Percentiles rank a stretch among this genome's conserved stretches.
Evolutionary conservation across 1,139 yeast species (phyloP).

Genomic region (Protomyces arabidopsidicola): DNA sequence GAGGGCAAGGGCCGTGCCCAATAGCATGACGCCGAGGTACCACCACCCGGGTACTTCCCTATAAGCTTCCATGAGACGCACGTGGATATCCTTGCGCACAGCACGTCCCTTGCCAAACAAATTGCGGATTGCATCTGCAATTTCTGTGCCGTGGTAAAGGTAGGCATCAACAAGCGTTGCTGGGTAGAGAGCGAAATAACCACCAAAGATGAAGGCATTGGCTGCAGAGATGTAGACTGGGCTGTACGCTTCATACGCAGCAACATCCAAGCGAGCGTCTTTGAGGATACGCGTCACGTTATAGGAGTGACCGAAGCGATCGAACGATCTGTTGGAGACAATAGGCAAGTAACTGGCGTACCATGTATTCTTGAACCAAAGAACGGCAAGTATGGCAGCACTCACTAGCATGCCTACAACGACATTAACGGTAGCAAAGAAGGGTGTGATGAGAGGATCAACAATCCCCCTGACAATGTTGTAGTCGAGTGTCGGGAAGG

Average conservation of each 20-base stretch:
- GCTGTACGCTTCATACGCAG: slow-evolving; percentile 53
- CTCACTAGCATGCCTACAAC: slow-evolving; percentile 8
- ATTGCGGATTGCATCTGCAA: slow-evolving; percentile 42
- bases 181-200: slow-evolving; percentile 57
- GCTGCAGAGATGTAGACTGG: slow-evolving; percentile 61
- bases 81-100: slow-evolving; percentile 10
- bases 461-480: slow-evolving; percentile 36
- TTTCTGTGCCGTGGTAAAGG: slow-evolving; percentile 55
- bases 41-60: slow-evolving; percentile 59
- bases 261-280: slow-evolving; percentile 48
- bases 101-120: not conserved
- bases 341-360: slow-evolving; percentile 40
- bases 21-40: slow-evolving; percentile 49
- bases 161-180: slow-evolving; percentile 53
- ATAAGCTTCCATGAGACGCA: slow-evolving; percentile 13
- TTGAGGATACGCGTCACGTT: slow-evolving; percentile 47
- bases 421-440: slow-evolving; percentile 11
- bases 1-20: slow-evolving; percentile 51
- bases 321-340: slow-evolving; percentile 43
- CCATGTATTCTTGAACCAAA: slow-evolving; percentile 50
- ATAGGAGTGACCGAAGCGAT: slow-evolving; percentile 48
- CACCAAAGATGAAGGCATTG: slow-evolving; percentile 55
- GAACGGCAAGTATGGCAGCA: slow-evolving; percentile 49
- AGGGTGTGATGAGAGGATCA: slow-evolving; percentile 56
- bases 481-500: slow-evolving; percentile 52